Conservation (phyloP, 352 stramenopile species). For the Phytophthora hybrid region DNA sequence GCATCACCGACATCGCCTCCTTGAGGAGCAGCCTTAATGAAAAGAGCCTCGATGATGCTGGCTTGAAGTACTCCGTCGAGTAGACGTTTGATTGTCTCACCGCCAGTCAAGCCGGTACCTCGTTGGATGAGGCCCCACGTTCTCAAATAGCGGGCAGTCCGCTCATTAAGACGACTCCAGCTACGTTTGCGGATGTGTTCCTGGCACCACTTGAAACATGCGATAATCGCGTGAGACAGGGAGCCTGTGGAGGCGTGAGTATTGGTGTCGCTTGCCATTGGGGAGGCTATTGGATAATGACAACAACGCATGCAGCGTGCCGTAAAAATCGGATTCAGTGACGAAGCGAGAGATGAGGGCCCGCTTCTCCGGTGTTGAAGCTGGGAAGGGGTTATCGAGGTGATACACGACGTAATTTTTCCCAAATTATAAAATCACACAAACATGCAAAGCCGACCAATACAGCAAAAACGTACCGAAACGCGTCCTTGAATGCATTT, state of each 20-base stretch:
- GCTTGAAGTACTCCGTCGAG: not conserved
- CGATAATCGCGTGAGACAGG: not conserved
- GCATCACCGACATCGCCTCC: not conserved
- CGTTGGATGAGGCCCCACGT: not conserved
- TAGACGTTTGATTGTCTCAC: not conserved
- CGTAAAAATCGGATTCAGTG: too few relatives aligned
- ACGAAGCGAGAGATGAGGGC: not conserved
- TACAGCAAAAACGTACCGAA: too few relatives aligned
- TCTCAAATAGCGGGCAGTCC: conserved; percentile 3
- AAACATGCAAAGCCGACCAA: too few relatives aligned
- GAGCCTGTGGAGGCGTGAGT: not conserved
- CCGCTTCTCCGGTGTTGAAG: not conserved
- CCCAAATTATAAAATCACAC: too few relatives aligned
- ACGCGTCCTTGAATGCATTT: too few relatives aligned
- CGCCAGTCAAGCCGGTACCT: not conserved
- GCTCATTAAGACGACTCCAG: not conserved
- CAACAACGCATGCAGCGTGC: too few relatives aligned
- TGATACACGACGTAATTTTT: too few relatives aligned
- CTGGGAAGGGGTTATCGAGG: too few relatives aligned
- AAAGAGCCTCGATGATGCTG: conserved; percentile 3
- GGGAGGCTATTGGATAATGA: not conserved
- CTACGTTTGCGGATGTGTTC: not conserved
- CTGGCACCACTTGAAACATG: not conserved
- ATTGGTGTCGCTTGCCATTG: not conserved
- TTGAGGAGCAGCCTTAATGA: conserved; percentile 3